Percentiles rank a stretch among this genome's conserved stretches.
These are phyloP conservation scores for Dovyalis caffra DNA, from an alignment of 345 rosid genomes.

Conservation along the genomic window DNA sequence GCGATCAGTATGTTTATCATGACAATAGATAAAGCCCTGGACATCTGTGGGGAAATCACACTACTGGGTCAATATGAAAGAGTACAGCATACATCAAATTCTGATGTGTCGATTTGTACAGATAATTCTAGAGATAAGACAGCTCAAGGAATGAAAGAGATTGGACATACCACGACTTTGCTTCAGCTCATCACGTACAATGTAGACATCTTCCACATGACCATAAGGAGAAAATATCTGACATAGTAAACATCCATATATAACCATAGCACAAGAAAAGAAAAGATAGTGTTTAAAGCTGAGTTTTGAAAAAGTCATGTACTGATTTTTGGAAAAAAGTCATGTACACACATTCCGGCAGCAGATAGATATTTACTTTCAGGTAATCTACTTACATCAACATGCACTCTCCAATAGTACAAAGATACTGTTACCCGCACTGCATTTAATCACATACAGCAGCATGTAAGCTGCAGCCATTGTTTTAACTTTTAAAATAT, in stretches of 20 bases:
- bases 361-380: not conserved
- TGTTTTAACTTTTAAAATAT: not conserved
- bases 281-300: not conserved
- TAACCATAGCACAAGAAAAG: slow-evolving; percentile 7
- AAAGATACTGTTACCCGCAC: not conserved
- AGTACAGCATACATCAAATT: not conserved
- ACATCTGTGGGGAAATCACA: not conserved
- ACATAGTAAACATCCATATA: slow-evolving; percentile 18
- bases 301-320: too few species aligned
- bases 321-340: too few species aligned
- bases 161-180: slow-evolving; percentile 60
- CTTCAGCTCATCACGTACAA: slow-evolving; percentile 63
- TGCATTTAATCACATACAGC: not conserved
- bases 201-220: slow-evolving; percentile 62
- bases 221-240: slow-evolving; percentile 83
- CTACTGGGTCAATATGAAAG: slow-evolving; percentile 1
- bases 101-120: not conserved
- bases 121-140: not conserved
- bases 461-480: not conserved
- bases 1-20: not conserved
- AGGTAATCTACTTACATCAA: not conserved
- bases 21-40: not conserved
- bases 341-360: not conserved
- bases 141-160: slow-evolving; percentile 8
- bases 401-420: not conserved